Conservation (phyloP, 345 rosid genomes). For the Erodium maritimum region DNA sequence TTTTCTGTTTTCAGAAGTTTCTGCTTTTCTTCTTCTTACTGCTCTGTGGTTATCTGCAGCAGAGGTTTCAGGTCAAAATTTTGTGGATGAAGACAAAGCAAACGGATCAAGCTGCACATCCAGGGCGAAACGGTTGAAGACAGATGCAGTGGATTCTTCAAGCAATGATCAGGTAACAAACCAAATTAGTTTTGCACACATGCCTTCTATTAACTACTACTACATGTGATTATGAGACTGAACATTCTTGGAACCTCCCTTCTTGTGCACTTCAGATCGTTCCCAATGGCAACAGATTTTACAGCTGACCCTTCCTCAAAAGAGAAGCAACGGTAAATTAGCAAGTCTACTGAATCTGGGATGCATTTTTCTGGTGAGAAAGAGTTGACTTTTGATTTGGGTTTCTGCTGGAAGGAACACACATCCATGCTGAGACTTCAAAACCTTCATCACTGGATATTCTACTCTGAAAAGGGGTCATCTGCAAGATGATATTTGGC, state of each 20-base stretch:
- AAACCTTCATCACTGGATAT: too few species aligned
- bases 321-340: not conserved
- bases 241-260: not conserved
- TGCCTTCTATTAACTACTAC: not conserved
- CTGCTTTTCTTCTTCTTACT: not conserved
- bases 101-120: constrained; percentile 13
- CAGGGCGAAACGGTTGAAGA: constrained; percentile 21
- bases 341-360: constrained; percentile 4
- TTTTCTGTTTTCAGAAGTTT: not conserved
- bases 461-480: too few species aligned
- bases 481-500: too few species aligned
- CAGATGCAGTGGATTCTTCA: constrained; percentile 10
- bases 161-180: constrained; percentile 15
- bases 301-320: constrained; percentile 7
- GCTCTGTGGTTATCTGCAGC: constrained; percentile 16
- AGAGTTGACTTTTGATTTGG: constrained; percentile 7
- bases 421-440: too few species aligned
- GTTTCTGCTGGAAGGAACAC: not conserved
- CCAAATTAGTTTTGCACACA: not conserved
- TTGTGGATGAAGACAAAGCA: constrained; percentile 28
- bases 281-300: constrained; percentile 7
- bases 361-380: constrained; percentile 11
- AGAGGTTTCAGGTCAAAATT: constrained; percentile 70
- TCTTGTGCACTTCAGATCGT: constrained; percentile 18
- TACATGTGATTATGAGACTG: not conserved